Evolutionary conservation across 2,329 filamentous ascomycete species (phyloP).

Genomic region (Sclerotiophoma versabilis): DNA sequence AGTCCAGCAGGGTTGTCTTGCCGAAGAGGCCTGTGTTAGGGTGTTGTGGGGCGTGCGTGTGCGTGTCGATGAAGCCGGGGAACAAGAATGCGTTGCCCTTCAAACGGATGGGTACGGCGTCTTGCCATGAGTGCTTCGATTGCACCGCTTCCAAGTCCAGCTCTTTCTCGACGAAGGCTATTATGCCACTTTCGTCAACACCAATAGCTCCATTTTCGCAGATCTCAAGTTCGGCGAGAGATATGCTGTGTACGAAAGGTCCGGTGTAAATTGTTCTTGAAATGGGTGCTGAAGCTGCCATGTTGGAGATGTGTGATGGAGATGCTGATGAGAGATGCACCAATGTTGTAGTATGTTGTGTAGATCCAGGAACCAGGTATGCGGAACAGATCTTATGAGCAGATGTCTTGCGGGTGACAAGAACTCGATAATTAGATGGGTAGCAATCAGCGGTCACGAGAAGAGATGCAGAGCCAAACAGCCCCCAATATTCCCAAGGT

Average conservation of each 20-base stretch:
- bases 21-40: constrained; percentile 95
- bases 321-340: constrained; percentile 2
- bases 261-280: constrained; percentile 62
- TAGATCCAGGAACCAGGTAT: constrained; percentile 3
- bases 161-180: constrained; percentile 56
- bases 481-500: constrained; percentile 2
- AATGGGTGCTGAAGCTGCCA: constrained; percentile 41
- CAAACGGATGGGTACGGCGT: constrained; percentile 48
- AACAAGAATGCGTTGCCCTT: constrained; percentile 75
- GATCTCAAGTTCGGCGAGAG: constrained; percentile 58
- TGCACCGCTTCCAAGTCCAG: constrained; percentile 30
- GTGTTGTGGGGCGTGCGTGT: constrained; percentile 94
- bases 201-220: constrained; percentile 56
- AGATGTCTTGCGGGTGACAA: constrained; percentile 1
- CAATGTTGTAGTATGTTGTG: not conserved
- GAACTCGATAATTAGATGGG: not conserved
- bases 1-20: constrained; percentile 89
- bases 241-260: constrained; percentile 66
- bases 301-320: constrained; percentile 16
- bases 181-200: constrained; percentile 61
- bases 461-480: constrained; percentile 10
- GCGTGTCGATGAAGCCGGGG: constrained; percentile 88
- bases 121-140: constrained; percentile 47
- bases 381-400: not conserved
- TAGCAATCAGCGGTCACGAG: constrained; percentile 1